Evolutionary conservation across 106 monocot genomes (phyloP).

Genomic region (Dendrobium huoshanense): DNA sequence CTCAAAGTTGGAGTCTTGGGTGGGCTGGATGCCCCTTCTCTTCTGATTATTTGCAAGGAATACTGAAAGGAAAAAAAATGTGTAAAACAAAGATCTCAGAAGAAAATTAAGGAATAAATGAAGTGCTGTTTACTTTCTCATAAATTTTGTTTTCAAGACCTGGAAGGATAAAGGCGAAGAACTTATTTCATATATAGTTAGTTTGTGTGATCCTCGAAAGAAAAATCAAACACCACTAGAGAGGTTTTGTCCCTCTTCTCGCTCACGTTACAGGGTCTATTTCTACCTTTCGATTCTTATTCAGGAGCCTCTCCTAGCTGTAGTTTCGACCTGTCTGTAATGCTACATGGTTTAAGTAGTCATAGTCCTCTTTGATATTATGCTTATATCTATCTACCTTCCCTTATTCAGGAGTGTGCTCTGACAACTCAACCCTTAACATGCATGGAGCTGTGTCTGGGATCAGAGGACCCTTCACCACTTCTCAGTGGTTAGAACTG

Average conservation of each 20-base stretch:
- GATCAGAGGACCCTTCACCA: conserved; percentile 60
- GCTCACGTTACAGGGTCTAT: too few relatives aligned
- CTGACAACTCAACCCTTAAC: background rate
- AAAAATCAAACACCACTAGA: background rate
- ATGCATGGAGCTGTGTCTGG: conserved; percentile 15
- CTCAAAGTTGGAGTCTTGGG: background rate
- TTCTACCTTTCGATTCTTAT: background rate
- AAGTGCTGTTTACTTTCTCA: background rate
- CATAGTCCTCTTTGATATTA: background rate
- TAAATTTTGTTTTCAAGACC: background rate
- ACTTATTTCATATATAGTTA: too few relatives aligned
- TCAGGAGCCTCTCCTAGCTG: background rate
- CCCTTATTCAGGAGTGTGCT: background rate
- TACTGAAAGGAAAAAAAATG: background rate
- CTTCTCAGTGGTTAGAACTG: conserved; percentile 90
- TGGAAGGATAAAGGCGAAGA: too few relatives aligned
- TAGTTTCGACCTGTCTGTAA: background rate
- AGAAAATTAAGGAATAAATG: background rate
- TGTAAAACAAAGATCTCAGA: background rate
- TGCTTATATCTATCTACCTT: background rate
- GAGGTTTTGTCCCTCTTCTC: background rate
- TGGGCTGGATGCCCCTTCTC: background rate
- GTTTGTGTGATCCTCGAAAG: too few relatives aligned
- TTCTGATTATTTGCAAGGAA: background rate
- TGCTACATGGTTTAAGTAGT: background rate